Percentiles rank a stretch among this genome's conserved stretches.
Evolutionary conservation across 2,329 filamentous ascomycete species (phyloP).

Genomic region (Aspergillus sp.): DNA sequence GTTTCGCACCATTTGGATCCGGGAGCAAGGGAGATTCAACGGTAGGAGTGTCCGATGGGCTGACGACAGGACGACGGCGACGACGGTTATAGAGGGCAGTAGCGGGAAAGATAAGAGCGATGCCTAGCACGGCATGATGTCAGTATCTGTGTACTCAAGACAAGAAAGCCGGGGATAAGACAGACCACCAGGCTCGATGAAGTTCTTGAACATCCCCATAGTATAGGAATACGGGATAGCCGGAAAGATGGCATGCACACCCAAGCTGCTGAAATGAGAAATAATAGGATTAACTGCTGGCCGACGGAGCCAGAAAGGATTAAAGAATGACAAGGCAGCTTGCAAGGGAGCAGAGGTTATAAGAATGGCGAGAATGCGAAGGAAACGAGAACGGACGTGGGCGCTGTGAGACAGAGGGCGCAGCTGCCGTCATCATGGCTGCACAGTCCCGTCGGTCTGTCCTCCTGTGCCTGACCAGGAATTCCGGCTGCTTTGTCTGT

Average conservation of each 20-base stretch:
- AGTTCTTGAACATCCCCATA: constrained; percentile 14
- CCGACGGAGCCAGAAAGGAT: background rate
- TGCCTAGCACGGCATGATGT: constrained; percentile 5
- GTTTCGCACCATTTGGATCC: constrained; percentile 5
- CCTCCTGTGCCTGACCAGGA: background rate
- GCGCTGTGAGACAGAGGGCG: background rate
- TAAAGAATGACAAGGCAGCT: background rate
- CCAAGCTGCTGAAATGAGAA: background rate
- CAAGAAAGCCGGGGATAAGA: background rate
- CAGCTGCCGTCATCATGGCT: constrained; percentile 1
- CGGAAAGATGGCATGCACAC: background rate
- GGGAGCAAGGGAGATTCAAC: constrained; percentile 16
- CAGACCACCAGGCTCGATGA: constrained; percentile 20
- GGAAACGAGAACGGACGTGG: background rate
- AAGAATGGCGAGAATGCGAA: background rate
- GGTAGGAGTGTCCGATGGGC: constrained; percentile 4
- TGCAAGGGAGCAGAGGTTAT: background rate
- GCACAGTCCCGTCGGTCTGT: background rate
- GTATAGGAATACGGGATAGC: background rate
- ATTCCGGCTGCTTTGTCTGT: background rate
- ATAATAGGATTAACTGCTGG: background rate
- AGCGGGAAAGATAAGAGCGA: constrained; percentile 14
- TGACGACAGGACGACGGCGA: constrained; percentile 1
- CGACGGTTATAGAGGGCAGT: constrained; percentile 17
- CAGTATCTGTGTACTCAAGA: background rate